These are phyloP conservation scores for Colletotrichum godetiae DNA, from an alignment of 2,329 filamentous ascomycete species.

Conservation along the genomic window DNA sequence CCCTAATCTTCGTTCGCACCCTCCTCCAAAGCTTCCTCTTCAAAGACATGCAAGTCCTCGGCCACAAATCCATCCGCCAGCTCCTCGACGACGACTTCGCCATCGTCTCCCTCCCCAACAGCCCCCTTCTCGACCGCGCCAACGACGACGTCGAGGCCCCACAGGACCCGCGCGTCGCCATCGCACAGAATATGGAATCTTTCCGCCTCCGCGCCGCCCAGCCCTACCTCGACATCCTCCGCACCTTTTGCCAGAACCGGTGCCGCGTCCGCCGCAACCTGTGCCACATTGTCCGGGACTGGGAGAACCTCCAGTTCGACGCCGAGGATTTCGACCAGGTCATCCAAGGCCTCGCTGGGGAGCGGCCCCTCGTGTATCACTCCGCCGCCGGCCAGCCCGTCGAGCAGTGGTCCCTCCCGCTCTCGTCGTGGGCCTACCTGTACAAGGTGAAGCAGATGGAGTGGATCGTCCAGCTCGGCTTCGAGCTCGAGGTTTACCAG, in stretches of 20 bases:
- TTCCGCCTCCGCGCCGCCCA: slow-evolving; percentile 72
- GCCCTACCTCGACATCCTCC: slow-evolving; percentile 85
- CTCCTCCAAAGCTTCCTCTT: slow-evolving; percentile 82
- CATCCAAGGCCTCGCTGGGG: slow-evolving; percentile 70
- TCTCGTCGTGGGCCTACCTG: slow-evolving; percentile 90
- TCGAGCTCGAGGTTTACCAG: slow-evolving; percentile 92
- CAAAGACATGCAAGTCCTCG: slow-evolving; percentile 76
- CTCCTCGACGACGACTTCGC: slow-evolving; percentile 87
- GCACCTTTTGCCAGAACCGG: slow-evolving; percentile 88
- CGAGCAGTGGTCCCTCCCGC: slow-evolving; percentile 74
- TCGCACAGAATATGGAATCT: slow-evolving; percentile 78
- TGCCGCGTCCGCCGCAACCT: slow-evolving; percentile 91
- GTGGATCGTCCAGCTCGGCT: slow-evolving; percentile 89
- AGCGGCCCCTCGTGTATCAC: slow-evolving; percentile 66
- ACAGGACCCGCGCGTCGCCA: slow-evolving; percentile 78
- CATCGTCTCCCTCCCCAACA: slow-evolving; percentile 78
- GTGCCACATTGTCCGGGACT: slow-evolving; percentile 83
- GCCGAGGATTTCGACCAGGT: slow-evolving; percentile 81
- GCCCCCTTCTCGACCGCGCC: slow-evolving; percentile 74
- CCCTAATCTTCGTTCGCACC: slow-evolving; percentile 85
- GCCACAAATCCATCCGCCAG: slow-evolving; percentile 75
- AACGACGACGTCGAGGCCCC: slow-evolving; percentile 83
- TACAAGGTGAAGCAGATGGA: slow-evolving; percentile 93
- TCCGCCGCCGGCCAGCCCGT: slow-evolving; percentile 50
- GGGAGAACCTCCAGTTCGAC: slow-evolving; percentile 86